Base-by-base conservation (phyloP, 345 rosid genomes). In the Rhizophora apiculata region DNA sequence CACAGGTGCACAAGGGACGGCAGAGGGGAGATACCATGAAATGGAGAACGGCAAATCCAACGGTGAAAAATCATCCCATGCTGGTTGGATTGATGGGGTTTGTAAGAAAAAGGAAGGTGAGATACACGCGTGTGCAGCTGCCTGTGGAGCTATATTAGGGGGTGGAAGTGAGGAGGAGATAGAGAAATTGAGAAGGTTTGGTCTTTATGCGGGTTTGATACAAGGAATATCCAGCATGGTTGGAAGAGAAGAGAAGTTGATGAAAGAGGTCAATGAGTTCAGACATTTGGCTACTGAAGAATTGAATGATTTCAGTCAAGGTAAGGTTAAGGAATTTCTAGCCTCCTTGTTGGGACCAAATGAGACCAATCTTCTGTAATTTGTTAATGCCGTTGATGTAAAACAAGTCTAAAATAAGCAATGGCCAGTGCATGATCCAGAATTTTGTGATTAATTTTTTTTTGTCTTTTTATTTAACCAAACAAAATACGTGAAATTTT, bases 81-180 rank as follows among this genome's bases (percentile, higher is more conserved):
- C 31, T 18, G 5, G 18, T 15, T 49, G 74, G 72, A 60, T 70
- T 4, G 57, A 73, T 20, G 29, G 24, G 1, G 71, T 69, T 6
- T 64, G 74, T 18, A 82, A 71, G 65, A 85, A 78, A 32, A 82
- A 82, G 58, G 88, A 84, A 65, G 95, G 88, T 5, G 55, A 1
- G 18, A 32, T 84, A 3, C 81, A 89, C 64, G 83, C 81, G 19
- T 89, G 94, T 30, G 87, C 82, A 0, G 89, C 74, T 0, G 85
- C 86, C 0, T 85, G 89, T 24, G 95, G 95, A 3, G 88, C 87
- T 18, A 89, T 89, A 68, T 32, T 87, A 18, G 95, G 89, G 8
- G 90, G 92, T 1, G 92, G 92, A 59, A 77, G 69, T 6, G 83
- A 87, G 55, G 85, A 73, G 64, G 87, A 89, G 48, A 74, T 85